Base-by-base conservation (phyloP, 345 rosid genomes). In the Crucihimalaya himalaica region DNA sequence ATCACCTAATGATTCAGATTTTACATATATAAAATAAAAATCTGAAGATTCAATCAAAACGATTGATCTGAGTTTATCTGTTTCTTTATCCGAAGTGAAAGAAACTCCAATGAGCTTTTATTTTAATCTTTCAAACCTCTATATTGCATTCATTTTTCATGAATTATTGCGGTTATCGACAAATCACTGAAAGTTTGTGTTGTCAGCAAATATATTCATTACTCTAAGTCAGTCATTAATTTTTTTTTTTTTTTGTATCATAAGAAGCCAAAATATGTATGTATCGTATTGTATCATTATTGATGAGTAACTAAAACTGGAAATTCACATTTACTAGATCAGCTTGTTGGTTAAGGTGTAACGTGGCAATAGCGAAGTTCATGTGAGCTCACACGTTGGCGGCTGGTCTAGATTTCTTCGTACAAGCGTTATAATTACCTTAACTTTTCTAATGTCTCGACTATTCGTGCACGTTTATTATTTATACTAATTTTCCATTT, bases 281-380 rank as follows among this genome's bases (percentile, higher is more conserved):
- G 42, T 5, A 57, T 32, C 27, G 11, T 6, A 23, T 39, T 2
- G 10, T 61, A 43, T 62, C 35, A 62, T 43, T 21, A 63, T 5
- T 10, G 5, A 27, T 21, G 13, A 60, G n/a, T 27, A 62, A 25
- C 6, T 32, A 21, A 48, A 19, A 32, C 37, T 1, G 5, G 37
- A 51, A 67, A 1, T 10, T 9, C 25, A 11, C 27, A n/a, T 37
- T 21, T 27, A n/a, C 45, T 19, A 56, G 12, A 54, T 46, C n/a
- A 62, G 15, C 76, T 72, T 51, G 62, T 40, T 51, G 31, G 23
- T 37, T 37, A 61, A 61, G 68, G n/a, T 61, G 9, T 29, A 13
- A 61, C 66, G 74, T 71, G 75, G 68, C 68, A 39, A 28, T 13
- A 25, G 52, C n/a, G 23, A 50, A 37, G 42, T 51, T 51, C 43